These are phyloP conservation scores for Wickerhamiella vanderwaltii DNA, from an alignment of 805 yeast genomes.

Conservation along the genomic window DNA sequence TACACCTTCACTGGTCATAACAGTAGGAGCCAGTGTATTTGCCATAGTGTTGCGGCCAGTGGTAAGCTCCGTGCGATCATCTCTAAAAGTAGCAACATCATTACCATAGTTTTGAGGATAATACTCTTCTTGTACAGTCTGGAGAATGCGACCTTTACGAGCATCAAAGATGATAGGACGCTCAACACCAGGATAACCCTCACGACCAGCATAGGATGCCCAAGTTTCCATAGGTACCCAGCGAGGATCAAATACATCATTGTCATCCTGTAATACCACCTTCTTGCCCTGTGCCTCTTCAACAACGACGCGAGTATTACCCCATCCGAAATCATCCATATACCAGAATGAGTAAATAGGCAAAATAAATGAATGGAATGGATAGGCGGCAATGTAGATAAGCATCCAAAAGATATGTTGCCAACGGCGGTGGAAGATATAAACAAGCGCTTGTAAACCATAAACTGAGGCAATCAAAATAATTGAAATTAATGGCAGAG, in stretches of 20 bases:
- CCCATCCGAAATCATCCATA: constrained; percentile 56
- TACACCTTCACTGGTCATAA: constrained; percentile 6
- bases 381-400: constrained; percentile 45
- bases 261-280: constrained; percentile 27
- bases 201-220: constrained; percentile 28
- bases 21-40: constrained; percentile 3
- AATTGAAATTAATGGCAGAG: constrained; percentile 41
- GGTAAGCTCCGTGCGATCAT: not conserved
- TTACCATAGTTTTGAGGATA: not conserved
- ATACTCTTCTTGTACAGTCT: constrained; percentile 19
- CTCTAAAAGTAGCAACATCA: constrained; percentile 1
- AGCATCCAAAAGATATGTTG: constrained; percentile 43
- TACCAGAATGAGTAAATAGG: constrained; percentile 54
- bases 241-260: constrained; percentile 28
- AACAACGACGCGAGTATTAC: constrained; percentile 46
- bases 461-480: constrained; percentile 44
- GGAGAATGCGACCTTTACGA: constrained; percentile 26
- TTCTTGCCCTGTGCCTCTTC: constrained; percentile 44
- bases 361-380: constrained; percentile 48
- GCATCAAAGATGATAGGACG: constrained; percentile 27
- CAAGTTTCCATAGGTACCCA: constrained; percentile 30
- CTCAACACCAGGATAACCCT: constrained; percentile 30
- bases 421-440: constrained; percentile 35
- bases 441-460: constrained; percentile 49
- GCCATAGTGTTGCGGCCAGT: constrained; percentile 3